Evolutionary conservation across 2,329 filamentous ascomycete species (phyloP).

Genomic region (Hymenoscyphus salicellus): DNA sequence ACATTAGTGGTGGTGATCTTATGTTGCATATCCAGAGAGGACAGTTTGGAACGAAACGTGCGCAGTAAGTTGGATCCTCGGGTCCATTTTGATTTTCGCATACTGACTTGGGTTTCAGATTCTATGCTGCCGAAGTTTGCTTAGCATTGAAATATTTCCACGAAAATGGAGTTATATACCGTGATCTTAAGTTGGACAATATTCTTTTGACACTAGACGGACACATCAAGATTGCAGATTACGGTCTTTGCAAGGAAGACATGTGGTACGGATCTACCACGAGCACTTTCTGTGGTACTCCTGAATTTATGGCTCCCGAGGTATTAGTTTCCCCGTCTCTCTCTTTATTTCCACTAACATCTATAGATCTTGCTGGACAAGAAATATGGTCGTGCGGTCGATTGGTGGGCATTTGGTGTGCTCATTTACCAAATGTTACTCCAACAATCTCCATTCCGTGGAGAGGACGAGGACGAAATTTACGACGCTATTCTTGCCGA

Average conservation of each 20-base stretch:
- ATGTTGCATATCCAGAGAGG: constrained; percentile 99
- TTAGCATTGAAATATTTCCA: constrained; percentile 98
- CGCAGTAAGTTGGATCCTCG: constrained; percentile 65
- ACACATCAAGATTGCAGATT: constrained; percentile 98
- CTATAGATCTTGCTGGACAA: constrained; percentile 88
- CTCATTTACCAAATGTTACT: constrained; percentile 99
- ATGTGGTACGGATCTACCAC: constrained; percentile 99
- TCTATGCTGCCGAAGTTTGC: constrained; percentile 97
- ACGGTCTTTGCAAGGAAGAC: constrained; percentile 97
- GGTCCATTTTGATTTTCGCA: not conserved
- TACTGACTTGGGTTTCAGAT: constrained; percentile 50
- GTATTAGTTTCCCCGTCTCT: constrained; percentile 46
- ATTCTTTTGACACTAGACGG: constrained; percentile 92
- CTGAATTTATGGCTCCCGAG: constrained; percentile 98
- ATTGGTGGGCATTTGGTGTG: constrained; percentile 99
- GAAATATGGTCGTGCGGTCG: constrained; percentile 94
- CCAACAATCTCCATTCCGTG: constrained; percentile 96
- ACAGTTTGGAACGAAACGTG: constrained; percentile 91
- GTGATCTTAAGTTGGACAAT: constrained; percentile 77
- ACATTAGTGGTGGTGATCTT: constrained; percentile 95
- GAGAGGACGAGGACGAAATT: constrained; percentile 98
- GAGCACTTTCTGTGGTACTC: constrained; percentile 98
- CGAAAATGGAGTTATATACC: constrained; percentile 97
- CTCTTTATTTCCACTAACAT: constrained; percentile 33
- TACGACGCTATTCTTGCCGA: constrained; percentile 98